Evolutionary conservation across 2,329 filamentous ascomycete genomes (phyloP), one percentile per base, ranked within the genome.

Genomic region (Paracorniculantispora psalliotae): DNA sequence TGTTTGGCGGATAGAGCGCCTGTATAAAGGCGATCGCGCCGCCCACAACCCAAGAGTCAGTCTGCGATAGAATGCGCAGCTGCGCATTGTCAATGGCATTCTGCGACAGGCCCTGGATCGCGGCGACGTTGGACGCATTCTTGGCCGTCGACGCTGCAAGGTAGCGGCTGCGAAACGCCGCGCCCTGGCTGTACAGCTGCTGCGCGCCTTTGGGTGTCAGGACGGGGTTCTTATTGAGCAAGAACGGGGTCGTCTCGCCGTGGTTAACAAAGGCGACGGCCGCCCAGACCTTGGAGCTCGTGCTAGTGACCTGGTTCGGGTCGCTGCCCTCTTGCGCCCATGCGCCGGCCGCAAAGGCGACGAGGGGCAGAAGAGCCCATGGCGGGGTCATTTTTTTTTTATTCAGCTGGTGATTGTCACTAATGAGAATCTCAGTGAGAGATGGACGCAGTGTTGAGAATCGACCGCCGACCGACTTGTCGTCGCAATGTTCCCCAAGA

Each of bases 1-100:
- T 78, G 0, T 82, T 80, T 0, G 91, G 90, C 2, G 92, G 91
- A 68, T 96, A 96, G 4, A 96, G 78, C 4, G 88, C 91, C 70
- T 96, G 92, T 65, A 94, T 75, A 72, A 96, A 96, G 0, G 87
- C 91, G 54, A 83, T 77, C 35, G 90, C 90, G 2, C 90, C 86
- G 61, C 81, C 86, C 54, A 85, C 82, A 33, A 92, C 67, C 67
- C 74, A 79, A 26, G 72, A 69, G 53, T 80, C 75, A 4, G 71
- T 67, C 37, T 68, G 75, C 21, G 77, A 74, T 33, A 73, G 63
- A 35, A 81, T 64, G 33, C 69, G 67, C 19, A 85, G 64, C 64
- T 83, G 77, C 2, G 60, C 64, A 60, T 80, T 81, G 65, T 83
- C 75, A 50, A 85, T 75, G n/a, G 72, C 71, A 60, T 79, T 68